Base-by-base conservation (phyloP, 345 rosid species). In the Crucihimalaya himalaica region DNA sequence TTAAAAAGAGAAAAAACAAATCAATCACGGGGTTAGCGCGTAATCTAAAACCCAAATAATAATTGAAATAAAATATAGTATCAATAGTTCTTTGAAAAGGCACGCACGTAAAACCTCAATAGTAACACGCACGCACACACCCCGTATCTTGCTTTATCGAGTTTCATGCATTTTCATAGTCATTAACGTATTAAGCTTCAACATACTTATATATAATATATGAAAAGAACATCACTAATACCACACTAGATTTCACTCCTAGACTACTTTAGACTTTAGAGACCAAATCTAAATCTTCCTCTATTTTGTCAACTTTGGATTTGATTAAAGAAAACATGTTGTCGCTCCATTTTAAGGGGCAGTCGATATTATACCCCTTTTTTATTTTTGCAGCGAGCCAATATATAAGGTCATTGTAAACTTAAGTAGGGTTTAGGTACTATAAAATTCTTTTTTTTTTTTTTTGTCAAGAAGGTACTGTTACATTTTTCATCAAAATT, bases 1-100 rank as follows among this genome's bases (percentile, higher is more conserved):
- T 29, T 29, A 29, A 18, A 63, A 50, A 18, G 34, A 11, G 1
- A 29, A 18, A 12, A 1, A 3, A 25, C 20, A 60, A 59, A 68
- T 75, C 79, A 75, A 75, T 68, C 46, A 68, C 61, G 68, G 62
- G 78, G 63, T 75, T 67, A 66, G 68, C 63, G 73, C 79, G 52
- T 75, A 75, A 75, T 60, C 74, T 42, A 59, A 51, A 74, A 40
- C 47, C 45, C 19, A 51, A 43, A 66, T 57, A 43, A 66, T 57
- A 35, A 51, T 11, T 32, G 48, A 60, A 60, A 60, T 68, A 52
- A 75, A 68, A 75, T 68, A 75, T 68, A 75, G 79, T 60, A 68
- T 60, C 74, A 68, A 60, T 20, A 42, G 31, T 21, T 68, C 9
- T 42, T 52, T 42, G 5, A 75, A 75, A 68, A 75, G 63, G 55